Base-by-base conservation (phyloP, 2,329 filamentous ascomycete species). In the Lachnellula suecica region DNA sequence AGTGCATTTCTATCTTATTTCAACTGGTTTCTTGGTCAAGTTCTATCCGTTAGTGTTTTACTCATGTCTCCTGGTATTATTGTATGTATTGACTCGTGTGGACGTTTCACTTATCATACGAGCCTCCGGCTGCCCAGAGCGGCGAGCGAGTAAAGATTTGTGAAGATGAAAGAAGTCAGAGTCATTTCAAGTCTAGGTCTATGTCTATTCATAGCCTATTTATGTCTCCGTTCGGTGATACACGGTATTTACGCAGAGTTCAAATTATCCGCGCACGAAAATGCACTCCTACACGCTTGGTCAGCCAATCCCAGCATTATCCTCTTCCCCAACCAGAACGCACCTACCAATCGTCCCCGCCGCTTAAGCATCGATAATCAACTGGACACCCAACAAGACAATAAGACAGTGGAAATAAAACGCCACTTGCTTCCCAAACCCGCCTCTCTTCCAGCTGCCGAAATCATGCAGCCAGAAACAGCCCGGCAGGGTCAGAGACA, bases 381-480 rank as follows among this genome's bases (percentile, higher is more conserved):
- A 68, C 47, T 74, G 68, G 24, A 79, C 71, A 1, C 66, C 69
- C 0, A 71, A 44, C 1, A 59, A 44, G 44, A 72, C 67, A 59
- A 73, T 63, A 15, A 43, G 20, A 51, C 70, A 65, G 15, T 70
- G 59, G 48, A 61, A 68, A 56, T 68, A 71, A 0, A 66, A 59
- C 3, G 59, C 22, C 6, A 54, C 44, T 50, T 66, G 58, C 58
- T 51, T 67, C 48, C 57, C 46, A 1, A 63, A 6, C 2, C 47
- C 66, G 0, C 73, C 74, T 34, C 59, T 69, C 54, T 65, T 62
- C 60, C 74, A 75, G 15, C 69, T 51, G 9, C 60, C 57, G 53
- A 79, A 72, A 46, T 78, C 76, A 56, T 76, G 72, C 3, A 79
- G 59, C 78, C 78, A 81, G 2, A 80, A 53, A 68, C 69, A 76